phyloP scores from a whole-genome alignment of 1,284 basidiomycete genomes.

The Apiotrichum domesticum region DNA sequence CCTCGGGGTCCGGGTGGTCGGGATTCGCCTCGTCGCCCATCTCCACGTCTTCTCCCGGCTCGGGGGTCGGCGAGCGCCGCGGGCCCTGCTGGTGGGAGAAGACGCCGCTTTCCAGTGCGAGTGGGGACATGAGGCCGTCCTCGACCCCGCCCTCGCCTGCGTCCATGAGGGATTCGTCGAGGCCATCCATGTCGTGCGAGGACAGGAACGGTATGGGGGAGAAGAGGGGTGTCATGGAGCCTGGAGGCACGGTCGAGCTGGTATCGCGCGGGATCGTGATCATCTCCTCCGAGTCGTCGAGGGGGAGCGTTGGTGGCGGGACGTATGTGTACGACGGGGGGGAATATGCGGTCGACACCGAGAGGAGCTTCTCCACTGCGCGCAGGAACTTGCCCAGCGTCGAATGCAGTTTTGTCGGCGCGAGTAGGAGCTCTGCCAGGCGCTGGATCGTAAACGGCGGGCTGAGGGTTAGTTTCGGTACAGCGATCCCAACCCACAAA shows the following conservation, averaged over 20 bases:
- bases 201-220: constrained; percentile 46
- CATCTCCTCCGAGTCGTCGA: neutral
- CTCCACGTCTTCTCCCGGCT: constrained; percentile 32
- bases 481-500: constrained; percentile 21
- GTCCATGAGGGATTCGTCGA: constrained; percentile 13
- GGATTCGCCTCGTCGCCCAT: neutral
- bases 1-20: neutral
- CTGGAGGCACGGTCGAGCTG: constrained; percentile 38
- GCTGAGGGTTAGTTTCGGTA: constrained; percentile 33
- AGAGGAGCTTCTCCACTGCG: constrained; percentile 74
- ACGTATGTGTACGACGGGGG: constrained; percentile 33
- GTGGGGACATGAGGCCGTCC: constrained; percentile 36
- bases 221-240: constrained; percentile 44
- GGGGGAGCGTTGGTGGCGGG: constrained; percentile 7
- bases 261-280: constrained; percentile 8
- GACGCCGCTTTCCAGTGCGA: constrained; percentile 26
- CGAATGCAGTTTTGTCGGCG: constrained; percentile 67
- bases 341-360: constrained; percentile 64
- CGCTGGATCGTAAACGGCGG: constrained; percentile 91
- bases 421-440: constrained; percentile 72
- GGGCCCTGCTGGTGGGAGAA: constrained; percentile 4
- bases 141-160: constrained; percentile 5
- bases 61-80: constrained; percentile 33
- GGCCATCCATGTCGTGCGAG: constrained; percentile 10
- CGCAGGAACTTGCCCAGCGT: constrained; percentile 83